These are phyloP conservation scores for Elongisporangium prolatum DNA, from an alignment of 352 stramenopile species.

Conservation along the genomic window DNA sequence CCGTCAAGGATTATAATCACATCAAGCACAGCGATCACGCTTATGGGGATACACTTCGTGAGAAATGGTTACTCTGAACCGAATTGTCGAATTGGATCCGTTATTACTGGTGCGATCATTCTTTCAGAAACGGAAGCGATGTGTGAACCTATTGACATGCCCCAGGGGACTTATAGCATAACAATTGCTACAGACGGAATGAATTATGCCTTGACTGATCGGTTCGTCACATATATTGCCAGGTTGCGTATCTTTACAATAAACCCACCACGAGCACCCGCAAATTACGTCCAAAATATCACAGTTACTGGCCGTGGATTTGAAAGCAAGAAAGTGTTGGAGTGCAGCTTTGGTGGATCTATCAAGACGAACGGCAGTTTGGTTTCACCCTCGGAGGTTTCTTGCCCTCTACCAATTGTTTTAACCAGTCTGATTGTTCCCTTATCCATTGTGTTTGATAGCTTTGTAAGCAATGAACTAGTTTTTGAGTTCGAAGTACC, in stretches of 20 bases:
- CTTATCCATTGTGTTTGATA: slow-evolving; percentile 11
- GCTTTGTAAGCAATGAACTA: slow-evolving; percentile 22
- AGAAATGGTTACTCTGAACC: slow-evolving; percentile 1
- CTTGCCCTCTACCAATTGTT: slow-evolving; percentile 15
- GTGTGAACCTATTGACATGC: slow-evolving; percentile 9
- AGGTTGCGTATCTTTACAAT: slow-evolving; percentile 17
- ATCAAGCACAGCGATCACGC: slow-evolving; percentile 7
- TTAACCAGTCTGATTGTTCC: slow-evolving; percentile 14
- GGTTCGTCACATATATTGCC: slow-evolving; percentile 10
- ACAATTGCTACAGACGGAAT: slow-evolving; percentile 32
- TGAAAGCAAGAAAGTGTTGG: not conserved
- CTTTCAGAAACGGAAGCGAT: slow-evolving; percentile 17
- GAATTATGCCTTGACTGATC: slow-evolving; percentile 21
- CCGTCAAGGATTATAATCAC: slow-evolving; percentile 10
- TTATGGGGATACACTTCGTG: slow-evolving; percentile 24
- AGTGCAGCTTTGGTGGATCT: slow-evolving; percentile 23
- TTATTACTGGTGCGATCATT: slow-evolving; percentile 13
- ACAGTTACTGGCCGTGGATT: slow-evolving; percentile 24
- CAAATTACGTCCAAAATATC: slow-evolving; percentile 14
- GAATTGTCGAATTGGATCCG: slow-evolving; percentile 19
- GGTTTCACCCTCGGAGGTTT: slow-evolving; percentile 11
- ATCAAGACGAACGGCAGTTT: slow-evolving; percentile 11
- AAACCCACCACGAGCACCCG: slow-evolving; percentile 13
- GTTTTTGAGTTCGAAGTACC: slow-evolving; percentile 26
- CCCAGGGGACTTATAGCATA: slow-evolving; percentile 16